Conservation (phyloP, 345 rosid species). For the Brassica rapa region DNA sequence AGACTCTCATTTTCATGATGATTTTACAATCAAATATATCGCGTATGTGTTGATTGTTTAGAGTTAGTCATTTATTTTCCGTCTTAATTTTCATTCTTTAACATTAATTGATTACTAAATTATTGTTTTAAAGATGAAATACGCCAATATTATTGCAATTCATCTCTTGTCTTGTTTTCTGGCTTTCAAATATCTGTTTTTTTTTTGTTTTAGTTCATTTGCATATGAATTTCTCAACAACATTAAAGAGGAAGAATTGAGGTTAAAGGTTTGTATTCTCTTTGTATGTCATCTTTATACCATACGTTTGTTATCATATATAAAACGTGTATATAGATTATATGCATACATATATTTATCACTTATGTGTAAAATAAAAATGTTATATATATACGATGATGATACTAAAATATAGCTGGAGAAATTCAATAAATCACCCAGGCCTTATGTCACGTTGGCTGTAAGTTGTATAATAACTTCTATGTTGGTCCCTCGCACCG, state of each 20-base stretch:
- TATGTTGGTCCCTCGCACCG: constrained; percentile 36
- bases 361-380: background rate
- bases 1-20: constrained; percentile 23
- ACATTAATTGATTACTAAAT: constrained; percentile 14
- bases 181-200: background rate
- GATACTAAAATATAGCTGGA: constrained; percentile 24
- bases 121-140: background rate
- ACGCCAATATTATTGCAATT: background rate
- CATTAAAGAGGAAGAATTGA: background rate
- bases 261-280: constrained; percentile 35
- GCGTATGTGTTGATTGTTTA: constrained; percentile 13
- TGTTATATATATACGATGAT: background rate
- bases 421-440: constrained; percentile 21
- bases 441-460: constrained; percentile 40
- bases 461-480: constrained; percentile 41
- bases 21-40: constrained; percentile 7
- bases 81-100: background rate
- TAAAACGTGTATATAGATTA: constrained; percentile 19
- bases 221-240: constrained; percentile 15
- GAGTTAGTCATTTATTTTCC: constrained; percentile 3
- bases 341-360: background rate
- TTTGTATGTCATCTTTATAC: constrained; percentile 7
- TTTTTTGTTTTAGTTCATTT: background rate
- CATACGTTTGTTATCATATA: background rate
- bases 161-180: background rate